Evolutionary conservation across 495 filamentous ascomycete species (phyloP).

Genomic region (Xylaria curta): DNA sequence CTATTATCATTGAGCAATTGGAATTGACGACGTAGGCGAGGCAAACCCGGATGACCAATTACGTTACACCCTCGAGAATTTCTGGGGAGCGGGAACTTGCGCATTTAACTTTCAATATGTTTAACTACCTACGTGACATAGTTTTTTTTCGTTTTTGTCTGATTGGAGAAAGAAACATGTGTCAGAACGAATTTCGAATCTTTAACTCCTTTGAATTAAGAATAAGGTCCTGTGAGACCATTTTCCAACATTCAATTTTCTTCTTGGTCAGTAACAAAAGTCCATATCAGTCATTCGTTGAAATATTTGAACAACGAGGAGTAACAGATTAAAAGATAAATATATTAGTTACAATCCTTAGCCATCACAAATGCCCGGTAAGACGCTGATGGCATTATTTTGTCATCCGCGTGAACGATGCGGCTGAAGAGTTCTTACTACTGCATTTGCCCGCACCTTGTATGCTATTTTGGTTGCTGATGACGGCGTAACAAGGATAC

Average conservation of each 20-base stretch:
- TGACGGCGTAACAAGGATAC: not conserved
- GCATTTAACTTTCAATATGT: too few species aligned
- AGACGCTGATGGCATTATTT: not conserved
- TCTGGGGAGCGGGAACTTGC: too few species aligned
- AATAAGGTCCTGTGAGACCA: not conserved
- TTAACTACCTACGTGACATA: too few species aligned
- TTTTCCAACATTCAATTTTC: not conserved
- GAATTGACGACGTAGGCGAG: too few species aligned
- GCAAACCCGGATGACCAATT: too few species aligned
- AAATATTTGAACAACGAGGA: not conserved
- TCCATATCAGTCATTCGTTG: not conserved
- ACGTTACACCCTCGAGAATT: too few species aligned
- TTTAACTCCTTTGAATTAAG: not conserved
- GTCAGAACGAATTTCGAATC: not conserved
- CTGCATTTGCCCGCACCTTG: not conserved
- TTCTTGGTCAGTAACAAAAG: not conserved
- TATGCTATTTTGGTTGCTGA: not conserved
- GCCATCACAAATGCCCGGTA: not conserved
- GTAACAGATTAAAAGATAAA: not conserved
- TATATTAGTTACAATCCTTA: not conserved
- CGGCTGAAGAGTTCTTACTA: not conserved
- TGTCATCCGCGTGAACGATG: not conserved
- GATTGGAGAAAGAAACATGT: not conserved
- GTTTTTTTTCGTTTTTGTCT: too few species aligned
- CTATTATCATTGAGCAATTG: too few species aligned